Evolutionary conservation across 2,329 filamentous ascomycete genomes (phyloP).

Genomic region (Camillea tinctor): DNA sequence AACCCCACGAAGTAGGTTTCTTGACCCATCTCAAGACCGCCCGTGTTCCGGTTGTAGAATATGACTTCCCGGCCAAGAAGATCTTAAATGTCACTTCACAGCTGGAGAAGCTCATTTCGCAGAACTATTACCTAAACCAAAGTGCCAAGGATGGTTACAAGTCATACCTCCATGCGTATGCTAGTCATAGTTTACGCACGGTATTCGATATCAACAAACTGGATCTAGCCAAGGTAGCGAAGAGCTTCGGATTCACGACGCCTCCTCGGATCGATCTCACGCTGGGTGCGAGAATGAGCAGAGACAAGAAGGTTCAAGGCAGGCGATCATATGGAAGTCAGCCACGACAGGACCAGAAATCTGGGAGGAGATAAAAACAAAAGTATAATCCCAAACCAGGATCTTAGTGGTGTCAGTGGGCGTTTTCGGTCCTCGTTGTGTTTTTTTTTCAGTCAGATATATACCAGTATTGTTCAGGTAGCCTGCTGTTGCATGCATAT

Average conservation of each 20-base stretch:
- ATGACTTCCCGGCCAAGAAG: constrained; percentile 90
- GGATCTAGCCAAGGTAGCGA: constrained; percentile 80
- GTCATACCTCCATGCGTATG: constrained; percentile 93
- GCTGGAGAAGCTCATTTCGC: constrained; percentile 87
- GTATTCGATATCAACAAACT: constrained; percentile 83
- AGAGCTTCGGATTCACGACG: constrained; percentile 76
- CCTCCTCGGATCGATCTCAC: constrained; percentile 79
- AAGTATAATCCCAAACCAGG: neutral
- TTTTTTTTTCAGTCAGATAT: neutral
- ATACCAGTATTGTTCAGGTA: neutral
- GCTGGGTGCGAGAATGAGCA: constrained; percentile 72
- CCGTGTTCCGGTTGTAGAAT: constrained; percentile 90
- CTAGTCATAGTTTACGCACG: constrained; percentile 77
- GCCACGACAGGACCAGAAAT: constrained; percentile 61
- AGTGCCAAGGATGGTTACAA: constrained; percentile 75
- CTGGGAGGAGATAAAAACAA: constrained; percentile 38
- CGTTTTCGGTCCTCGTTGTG: neutral
- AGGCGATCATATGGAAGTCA: constrained; percentile 76
- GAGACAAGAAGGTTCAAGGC: constrained; percentile 65
- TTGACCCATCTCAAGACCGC: constrained; percentile 87
- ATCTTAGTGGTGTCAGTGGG: neutral
- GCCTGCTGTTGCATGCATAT: neutral
- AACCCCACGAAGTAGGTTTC: constrained; percentile 91
- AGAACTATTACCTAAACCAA: constrained; percentile 98
- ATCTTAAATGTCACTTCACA: constrained; percentile 88